Conservation (phyloP, 371 early-diverging fungal genomes). For the Mortierella sp. region DNA sequence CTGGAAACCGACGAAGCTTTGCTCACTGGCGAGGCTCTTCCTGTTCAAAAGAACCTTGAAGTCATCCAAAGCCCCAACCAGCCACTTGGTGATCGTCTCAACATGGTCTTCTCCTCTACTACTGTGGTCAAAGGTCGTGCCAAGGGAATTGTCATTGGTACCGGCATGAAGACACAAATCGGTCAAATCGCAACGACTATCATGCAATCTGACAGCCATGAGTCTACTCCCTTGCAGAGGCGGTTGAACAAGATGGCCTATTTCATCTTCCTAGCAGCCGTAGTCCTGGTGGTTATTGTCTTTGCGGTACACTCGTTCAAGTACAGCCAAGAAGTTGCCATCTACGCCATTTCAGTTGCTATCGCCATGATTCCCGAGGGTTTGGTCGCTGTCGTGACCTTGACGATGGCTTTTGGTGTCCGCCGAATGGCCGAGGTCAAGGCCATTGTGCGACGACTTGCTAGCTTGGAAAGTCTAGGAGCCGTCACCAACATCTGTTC, state of each 20-base stretch:
- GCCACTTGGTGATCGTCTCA: constrained; percentile 85
- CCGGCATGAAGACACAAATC: constrained; percentile 77
- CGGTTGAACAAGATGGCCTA: no score
- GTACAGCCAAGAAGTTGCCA: no score
- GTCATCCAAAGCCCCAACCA: constrained; percentile 65
- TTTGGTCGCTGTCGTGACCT: constrained; percentile 84
- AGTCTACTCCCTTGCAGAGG: no score
- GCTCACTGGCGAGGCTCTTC: constrained; percentile 81
- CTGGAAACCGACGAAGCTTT: constrained; percentile 80
- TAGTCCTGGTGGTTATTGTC: constrained; percentile 64
- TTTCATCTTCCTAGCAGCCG: no score
- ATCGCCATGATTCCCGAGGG: constrained; percentile 83
- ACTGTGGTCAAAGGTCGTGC: constrained; percentile 84
- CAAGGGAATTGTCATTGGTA: constrained; percentile 82
- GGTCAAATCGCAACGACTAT: constrained; percentile 84
- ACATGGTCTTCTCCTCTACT: constrained; percentile 87
- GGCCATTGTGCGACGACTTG: constrained; percentile 88
- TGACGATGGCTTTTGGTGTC: constrained; percentile 90
- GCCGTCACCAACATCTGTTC: constrained; percentile 91
- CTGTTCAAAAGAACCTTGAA: constrained; percentile 67
- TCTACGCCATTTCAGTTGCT: constrained; percentile 63
- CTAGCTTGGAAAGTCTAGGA: constrained; percentile 93
- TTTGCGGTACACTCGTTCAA: constrained; percentile 10
- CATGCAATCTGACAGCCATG: constrained; percentile 8
- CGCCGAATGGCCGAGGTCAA: constrained; percentile 82